phyloP scores from a whole-genome alignment of 257 asterid species.

The Handroanthus guayacan region DNA sequence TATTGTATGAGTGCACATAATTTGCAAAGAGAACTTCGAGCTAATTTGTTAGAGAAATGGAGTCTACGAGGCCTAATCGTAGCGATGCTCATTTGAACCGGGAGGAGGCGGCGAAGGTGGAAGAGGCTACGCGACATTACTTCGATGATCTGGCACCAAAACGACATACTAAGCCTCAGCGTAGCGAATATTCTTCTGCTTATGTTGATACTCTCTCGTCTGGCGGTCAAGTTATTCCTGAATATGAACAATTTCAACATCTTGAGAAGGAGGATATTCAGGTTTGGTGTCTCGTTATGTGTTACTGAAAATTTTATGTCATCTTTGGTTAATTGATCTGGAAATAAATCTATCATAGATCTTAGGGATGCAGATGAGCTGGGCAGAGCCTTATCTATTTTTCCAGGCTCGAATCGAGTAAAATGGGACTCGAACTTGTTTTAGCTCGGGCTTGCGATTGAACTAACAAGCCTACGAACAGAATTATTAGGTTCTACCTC shows the following conservation, averaged over 20 bases:
- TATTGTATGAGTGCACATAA: background rate
- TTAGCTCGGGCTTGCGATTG: too few relatives aligned
- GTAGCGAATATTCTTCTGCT: conserved; percentile 76
- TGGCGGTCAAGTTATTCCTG: conserved; percentile 54
- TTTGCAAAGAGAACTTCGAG: background rate
- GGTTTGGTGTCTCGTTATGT: conserved; percentile 37
- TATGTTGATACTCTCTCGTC: conserved; percentile 56
- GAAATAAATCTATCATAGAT: too few relatives aligned
- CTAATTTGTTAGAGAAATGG: conserved; percentile 35
- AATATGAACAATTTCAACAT: conserved; percentile 58
- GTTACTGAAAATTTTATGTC: too few relatives aligned
- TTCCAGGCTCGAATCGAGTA: too few relatives aligned
- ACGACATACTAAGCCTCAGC: conserved; percentile 92
- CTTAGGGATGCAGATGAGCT: too few relatives aligned
- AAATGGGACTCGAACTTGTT: too few relatives aligned
- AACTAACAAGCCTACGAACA: too few relatives aligned
- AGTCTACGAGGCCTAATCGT: conserved; percentile 60
- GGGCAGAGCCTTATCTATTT: too few relatives aligned
- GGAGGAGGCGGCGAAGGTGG: conserved; percentile 70
- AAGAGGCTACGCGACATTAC: conserved; percentile 65
- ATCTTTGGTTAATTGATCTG: too few relatives aligned
- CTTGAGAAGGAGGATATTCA: conserved; percentile 73
- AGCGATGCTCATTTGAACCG: conserved; percentile 73
- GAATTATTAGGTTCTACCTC: too few relatives aligned
- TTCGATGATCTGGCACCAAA: conserved; percentile 78